Evolutionary conservation across 352 stramenopile species (phyloP).

Genomic region (Phytopythium sindhum): DNA sequence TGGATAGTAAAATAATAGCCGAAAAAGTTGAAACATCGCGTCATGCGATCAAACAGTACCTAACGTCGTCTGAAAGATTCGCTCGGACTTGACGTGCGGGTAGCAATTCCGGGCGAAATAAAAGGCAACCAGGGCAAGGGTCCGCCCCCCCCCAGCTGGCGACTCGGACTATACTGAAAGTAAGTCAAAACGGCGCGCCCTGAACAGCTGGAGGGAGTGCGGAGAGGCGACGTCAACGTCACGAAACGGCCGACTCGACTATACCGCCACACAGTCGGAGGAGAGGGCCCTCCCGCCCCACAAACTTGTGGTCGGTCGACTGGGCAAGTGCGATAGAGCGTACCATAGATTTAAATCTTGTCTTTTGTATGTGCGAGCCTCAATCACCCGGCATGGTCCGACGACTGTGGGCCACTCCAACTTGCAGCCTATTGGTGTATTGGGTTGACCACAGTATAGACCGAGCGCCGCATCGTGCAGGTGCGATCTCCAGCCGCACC

Average conservation of each 20-base stretch:
- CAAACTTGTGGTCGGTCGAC: neutral
- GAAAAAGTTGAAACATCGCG: neutral
- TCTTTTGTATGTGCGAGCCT: neutral
- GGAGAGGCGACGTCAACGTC: constrained; percentile 7
- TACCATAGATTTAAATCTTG: too few species aligned
- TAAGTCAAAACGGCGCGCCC: neutral
- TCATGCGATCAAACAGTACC: too few species aligned
- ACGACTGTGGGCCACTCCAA: neutral
- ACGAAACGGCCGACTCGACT: constrained; percentile 4
- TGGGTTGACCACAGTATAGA: neutral
- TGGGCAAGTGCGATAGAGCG: neutral
- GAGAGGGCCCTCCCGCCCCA: neutral
- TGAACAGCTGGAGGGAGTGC: neutral
- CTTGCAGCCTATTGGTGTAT: neutral
- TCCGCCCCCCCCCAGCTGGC: neutral
- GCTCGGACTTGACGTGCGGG: neutral
- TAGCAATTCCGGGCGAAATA: neutral
- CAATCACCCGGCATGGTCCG: neutral
- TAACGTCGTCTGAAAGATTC: neutral
- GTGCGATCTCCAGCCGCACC: neutral
- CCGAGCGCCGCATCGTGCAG: neutral
- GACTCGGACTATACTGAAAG: neutral
- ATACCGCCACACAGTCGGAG: neutral
- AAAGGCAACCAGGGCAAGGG: neutral
- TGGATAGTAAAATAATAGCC: constrained; percentile 5